Evolutionary conservation across 805 yeast genomes (phyloP).

Genomic region (Barnettozyma californica): DNA sequence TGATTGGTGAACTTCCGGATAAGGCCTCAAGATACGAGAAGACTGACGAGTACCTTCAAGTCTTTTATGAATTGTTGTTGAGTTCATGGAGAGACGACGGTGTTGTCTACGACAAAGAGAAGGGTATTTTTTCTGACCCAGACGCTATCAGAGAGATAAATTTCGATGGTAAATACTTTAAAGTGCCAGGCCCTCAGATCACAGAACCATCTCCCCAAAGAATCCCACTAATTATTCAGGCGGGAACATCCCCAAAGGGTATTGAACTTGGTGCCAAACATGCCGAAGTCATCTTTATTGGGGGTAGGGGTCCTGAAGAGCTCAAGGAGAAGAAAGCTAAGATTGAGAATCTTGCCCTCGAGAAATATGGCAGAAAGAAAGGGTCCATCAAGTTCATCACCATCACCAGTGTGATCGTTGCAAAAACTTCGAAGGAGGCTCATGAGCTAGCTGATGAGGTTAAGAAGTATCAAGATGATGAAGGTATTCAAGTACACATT

Average conservation of each 20-base stretch:
- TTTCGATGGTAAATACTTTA: constrained; percentile 35
- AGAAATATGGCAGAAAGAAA: constrained; percentile 31
- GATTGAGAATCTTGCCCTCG: constrained; percentile 29
- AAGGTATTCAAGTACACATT: constrained; percentile 38
- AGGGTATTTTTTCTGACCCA: constrained; percentile 17
- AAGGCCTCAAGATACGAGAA: constrained; percentile 28
- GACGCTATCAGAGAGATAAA: constrained; percentile 38
- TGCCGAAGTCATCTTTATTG: constrained; percentile 37
- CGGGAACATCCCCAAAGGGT: constrained; percentile 38
- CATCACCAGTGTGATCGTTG: constrained; percentile 33
- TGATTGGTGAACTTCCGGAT: constrained; percentile 24
- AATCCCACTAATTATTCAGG: constrained; percentile 39
- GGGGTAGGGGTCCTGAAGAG: constrained; percentile 30
- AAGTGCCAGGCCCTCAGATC: constrained; percentile 38
- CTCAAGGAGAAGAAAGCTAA: constrained; percentile 28
- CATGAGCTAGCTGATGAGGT: constrained; percentile 29
- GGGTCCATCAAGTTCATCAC: constrained; percentile 35
- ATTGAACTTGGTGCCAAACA: constrained; percentile 37
- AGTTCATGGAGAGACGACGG: constrained; percentile 41
- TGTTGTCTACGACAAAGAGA: constrained; percentile 19
- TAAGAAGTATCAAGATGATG: constrained; percentile 30
- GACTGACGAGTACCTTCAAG: constrained; percentile 39
- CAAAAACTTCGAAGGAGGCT: constrained; percentile 36
- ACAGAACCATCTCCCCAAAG: constrained; percentile 40
- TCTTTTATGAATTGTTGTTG: constrained; percentile 34